phyloP scores from a whole-genome alignment of 257 asterid genomes.

The Scutellaria minor region DNA sequence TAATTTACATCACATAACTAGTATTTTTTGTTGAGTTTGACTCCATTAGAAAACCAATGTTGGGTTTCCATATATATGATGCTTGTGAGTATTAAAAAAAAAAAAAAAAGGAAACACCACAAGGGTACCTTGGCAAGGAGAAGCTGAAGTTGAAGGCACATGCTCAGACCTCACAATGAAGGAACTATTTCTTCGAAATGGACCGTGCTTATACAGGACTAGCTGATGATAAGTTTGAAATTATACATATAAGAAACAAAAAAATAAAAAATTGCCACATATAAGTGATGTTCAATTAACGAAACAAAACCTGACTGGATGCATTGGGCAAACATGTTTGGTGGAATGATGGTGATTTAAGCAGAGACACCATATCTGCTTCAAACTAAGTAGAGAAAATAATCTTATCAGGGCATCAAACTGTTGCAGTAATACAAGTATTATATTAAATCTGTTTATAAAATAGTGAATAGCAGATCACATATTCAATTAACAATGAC shows the following conservation, averaged over 20 bases:
- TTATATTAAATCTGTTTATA: neutral
- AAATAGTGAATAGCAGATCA: neutral
- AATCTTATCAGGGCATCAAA: constrained; percentile 7
- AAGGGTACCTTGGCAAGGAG: constrained; percentile 47
- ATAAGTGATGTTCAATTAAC: neutral
- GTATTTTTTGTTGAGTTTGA: too few species aligned
- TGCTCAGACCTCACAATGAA: constrained; percentile 56
- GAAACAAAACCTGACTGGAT: constrained; percentile 47
- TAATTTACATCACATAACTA: too few species aligned
- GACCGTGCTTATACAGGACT: constrained; percentile 48
- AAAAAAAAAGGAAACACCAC: too few species aligned
- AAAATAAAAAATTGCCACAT: neutral
- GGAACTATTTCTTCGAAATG: constrained; percentile 39
- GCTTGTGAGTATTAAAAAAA: too few species aligned
- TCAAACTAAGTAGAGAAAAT: constrained; percentile 26
- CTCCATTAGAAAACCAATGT: too few species aligned
- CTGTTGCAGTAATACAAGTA: constrained; percentile 10
- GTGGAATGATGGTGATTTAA: constrained; percentile 44
- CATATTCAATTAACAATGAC: neutral
- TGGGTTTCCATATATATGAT: too few species aligned
- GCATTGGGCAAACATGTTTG: constrained; percentile 45
- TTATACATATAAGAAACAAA: constrained; percentile 30
- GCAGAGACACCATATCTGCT: constrained; percentile 54
- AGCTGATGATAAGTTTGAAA: constrained; percentile 49
- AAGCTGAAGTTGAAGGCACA: constrained; percentile 48